These are phyloP conservation scores for Suillus luteus DNA, from an alignment of 768 basidiomycete genomes.

Conservation along the genomic window DNA sequence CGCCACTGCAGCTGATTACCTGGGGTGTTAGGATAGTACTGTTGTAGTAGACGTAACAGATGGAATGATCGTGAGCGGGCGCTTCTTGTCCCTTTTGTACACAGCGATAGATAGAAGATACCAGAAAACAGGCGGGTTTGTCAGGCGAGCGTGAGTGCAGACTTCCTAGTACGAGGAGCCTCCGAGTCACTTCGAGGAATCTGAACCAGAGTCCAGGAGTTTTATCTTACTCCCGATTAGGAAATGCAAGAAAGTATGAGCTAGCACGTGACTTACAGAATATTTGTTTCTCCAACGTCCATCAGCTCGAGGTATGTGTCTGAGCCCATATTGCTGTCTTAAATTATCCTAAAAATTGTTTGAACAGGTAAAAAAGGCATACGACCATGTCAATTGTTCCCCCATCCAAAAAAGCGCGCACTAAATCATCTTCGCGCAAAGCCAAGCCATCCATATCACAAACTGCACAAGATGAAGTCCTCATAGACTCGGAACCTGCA, in stretches of 20 bases:
- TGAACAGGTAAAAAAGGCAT: background rate
- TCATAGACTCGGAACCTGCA: conserved; percentile 26
- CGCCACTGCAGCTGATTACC: conserved; percentile 1
- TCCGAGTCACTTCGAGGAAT: background rate
- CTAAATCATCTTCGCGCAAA: conserved; percentile 46
- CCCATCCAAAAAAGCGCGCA: conserved; percentile 53
- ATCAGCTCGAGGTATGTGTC: conserved; percentile 8
- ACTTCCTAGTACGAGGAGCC: conserved; percentile 1
- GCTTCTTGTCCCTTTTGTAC: background rate
- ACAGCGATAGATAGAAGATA: background rate
- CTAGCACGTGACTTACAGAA: conserved; percentile 15
- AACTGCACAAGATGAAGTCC: conserved; percentile 21
- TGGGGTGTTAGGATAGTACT: background rate
- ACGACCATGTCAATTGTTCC: conserved; percentile 43
- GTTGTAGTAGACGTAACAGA: conserved; percentile 1
- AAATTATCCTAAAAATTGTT: background rate
- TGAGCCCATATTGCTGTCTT: conserved; percentile 2
- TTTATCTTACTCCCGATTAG: background rate
- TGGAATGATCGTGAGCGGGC: background rate
- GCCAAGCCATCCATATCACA: conserved; percentile 12
- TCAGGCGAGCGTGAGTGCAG: conserved; percentile 1
- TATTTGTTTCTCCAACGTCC: conserved; percentile 14
- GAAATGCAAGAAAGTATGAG: conserved; percentile 2
- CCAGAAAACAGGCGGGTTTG: background rate
- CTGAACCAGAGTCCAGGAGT: background rate